Evolutionary conservation across 768 basidiomycete genomes (phyloP).

Genomic region (Leucocoprinus sp.): DNA sequence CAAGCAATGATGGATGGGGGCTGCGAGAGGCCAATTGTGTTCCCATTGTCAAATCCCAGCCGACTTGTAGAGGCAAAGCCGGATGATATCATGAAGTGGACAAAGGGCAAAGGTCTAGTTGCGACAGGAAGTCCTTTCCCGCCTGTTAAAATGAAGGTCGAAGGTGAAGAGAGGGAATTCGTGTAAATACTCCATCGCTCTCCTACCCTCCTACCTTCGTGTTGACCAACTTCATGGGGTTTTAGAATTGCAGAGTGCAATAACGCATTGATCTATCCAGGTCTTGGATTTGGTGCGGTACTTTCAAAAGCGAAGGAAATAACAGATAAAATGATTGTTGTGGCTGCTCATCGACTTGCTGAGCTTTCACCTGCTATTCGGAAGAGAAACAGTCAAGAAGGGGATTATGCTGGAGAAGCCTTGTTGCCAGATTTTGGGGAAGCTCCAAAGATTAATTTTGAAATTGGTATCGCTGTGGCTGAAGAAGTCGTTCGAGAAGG

Average conservation of each 20-base stretch:
- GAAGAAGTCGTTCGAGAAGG: slow-evolving; percentile 74
- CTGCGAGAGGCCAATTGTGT: slow-evolving; percentile 63
- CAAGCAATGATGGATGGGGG: slow-evolving; percentile 46
- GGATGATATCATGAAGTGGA: slow-evolving; percentile 68
- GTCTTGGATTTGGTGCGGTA: slow-evolving; percentile 76
- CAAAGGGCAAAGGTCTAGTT: slow-evolving; percentile 67
- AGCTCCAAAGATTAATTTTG: slow-evolving; percentile 66
- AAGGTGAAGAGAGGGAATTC: slow-evolving; percentile 49
- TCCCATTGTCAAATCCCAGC: slow-evolving; percentile 81
- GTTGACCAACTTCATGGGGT: background rate
- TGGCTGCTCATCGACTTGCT: slow-evolving; percentile 68
- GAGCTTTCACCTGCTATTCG: slow-evolving; percentile 55
- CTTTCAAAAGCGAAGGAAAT: slow-evolving; percentile 53
- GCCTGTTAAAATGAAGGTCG: slow-evolving; percentile 51
- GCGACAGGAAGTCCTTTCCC: slow-evolving; percentile 85
- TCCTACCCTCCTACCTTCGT: background rate
- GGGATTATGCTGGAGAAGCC: slow-evolving; percentile 52
- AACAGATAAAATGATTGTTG: slow-evolving; percentile 85
- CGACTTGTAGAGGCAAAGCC: slow-evolving; percentile 68
- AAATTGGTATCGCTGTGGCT: slow-evolving; percentile 76
- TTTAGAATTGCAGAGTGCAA: slow-evolving; percentile 67
- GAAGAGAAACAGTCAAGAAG: slow-evolving; percentile 38
- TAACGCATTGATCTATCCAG: slow-evolving; percentile 80
- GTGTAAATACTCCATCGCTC: slow-evolving; percentile 26
- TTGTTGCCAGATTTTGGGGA: slow-evolving; percentile 74